Conservation (phyloP, 768 basidiomycete species). For the Tricholoma hemisulphureum region DNA sequence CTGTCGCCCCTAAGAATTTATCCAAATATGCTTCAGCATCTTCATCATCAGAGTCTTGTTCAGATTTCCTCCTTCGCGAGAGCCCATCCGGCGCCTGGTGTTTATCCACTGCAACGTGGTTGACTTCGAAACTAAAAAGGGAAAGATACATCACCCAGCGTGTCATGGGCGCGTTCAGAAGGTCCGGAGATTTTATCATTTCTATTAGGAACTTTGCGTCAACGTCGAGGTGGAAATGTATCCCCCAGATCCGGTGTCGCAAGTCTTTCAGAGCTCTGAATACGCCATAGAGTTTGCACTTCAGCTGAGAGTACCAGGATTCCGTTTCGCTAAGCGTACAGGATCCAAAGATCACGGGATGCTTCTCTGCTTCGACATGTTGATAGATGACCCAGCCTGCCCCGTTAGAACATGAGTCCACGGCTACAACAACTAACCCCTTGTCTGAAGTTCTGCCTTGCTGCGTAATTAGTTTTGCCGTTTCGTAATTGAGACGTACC, state of each 20-base stretch:
- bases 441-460: constrained; percentile 14
- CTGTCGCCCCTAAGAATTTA: not conserved
- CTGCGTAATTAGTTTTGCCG: too few species aligned
- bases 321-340: constrained; percentile 30
- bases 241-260: constrained; percentile 29
- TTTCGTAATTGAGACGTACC: constrained; percentile 31
- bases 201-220: constrained; percentile 36
- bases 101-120: constrained; percentile 30
- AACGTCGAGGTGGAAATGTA: constrained; percentile 31
- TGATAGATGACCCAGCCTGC: constrained; percentile 38
- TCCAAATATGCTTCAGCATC: constrained; percentile 31
- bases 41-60: constrained; percentile 14
- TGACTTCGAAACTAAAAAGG: constrained; percentile 34
- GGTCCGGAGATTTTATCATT: constrained; percentile 36
- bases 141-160: constrained; percentile 36
- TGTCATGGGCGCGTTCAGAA: constrained; percentile 35
- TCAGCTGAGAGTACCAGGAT: too few species aligned
- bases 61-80: constrained; percentile 20
- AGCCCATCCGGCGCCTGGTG: constrained; percentile 35
- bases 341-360: constrained; percentile 28
- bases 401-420: constrained; percentile 31
- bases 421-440: constrained; percentile 29
- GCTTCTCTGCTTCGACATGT: constrained; percentile 14
- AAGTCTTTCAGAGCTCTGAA: constrained; percentile 31
- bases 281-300: constrained; percentile 37